These are phyloP conservation scores for Gossypium australe DNA, from an alignment of 345 rosid species.

Conservation along the genomic window DNA sequence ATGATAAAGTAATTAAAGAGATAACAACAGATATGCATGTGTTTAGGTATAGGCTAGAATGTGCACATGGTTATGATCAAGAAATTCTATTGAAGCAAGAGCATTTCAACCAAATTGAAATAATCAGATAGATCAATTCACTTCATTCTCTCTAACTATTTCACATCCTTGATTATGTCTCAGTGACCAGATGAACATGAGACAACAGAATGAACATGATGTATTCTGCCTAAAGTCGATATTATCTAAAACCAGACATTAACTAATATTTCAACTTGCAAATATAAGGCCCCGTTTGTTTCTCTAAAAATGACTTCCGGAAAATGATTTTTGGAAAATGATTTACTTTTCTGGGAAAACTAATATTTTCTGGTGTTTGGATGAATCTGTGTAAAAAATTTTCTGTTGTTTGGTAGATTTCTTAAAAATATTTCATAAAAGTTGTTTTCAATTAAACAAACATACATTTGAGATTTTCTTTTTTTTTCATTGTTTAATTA, in stretches of 20 bases:
- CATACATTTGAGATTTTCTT: too few relatives aligned
- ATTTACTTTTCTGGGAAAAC: too few relatives aligned
- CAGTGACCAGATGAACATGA: background rate
- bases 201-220: background rate
- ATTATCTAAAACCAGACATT: slow-evolving; percentile 1
- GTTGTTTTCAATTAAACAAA: too few relatives aligned
- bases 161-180: background rate
- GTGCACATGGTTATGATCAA: background rate
- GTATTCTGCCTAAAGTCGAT: background rate
- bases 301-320: too few relatives aligned
- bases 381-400: too few relatives aligned
- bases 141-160: background rate
- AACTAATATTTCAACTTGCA: slow-evolving; percentile 4
- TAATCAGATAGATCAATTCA: slow-evolving; percentile 1
- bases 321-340: too few relatives aligned
- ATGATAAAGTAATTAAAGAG: background rate
- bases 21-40: background rate
- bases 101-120: slow-evolving; percentile 1
- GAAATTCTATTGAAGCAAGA: background rate
- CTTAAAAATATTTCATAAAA: too few relatives aligned
- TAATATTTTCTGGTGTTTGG: too few relatives aligned
- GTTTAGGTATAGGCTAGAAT: background rate
- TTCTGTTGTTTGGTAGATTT: too few relatives aligned
- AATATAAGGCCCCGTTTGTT: background rate
- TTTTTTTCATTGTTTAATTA: too few relatives aligned